Conservation (phyloP, 2,329 filamentous ascomycete species). For the Cytospora schulzeri region DNA sequence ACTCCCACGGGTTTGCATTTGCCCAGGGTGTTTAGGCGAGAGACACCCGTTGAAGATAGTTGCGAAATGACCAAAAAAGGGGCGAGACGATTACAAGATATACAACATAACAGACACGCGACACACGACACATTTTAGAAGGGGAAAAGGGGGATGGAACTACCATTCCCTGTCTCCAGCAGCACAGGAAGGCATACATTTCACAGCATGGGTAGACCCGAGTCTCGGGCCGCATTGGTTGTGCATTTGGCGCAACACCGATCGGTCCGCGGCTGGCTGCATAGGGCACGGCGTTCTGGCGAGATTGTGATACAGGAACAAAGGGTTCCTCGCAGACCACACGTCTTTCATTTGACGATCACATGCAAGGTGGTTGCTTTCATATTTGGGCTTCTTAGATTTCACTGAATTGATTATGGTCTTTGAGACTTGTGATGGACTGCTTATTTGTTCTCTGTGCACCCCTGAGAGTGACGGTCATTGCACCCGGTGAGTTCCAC, state of each 20-base stretch:
- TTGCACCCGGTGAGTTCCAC: neutral
- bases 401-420: neutral
- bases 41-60: neutral
- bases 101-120: neutral
- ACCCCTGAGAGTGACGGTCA: neutral
- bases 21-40: conserved; percentile 12
- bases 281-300: neutral
- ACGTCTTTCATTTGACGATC: neutral
- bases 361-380: neutral
- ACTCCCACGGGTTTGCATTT: conserved; percentile 24
- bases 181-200: neutral
- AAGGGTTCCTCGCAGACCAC: neutral
- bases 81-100: neutral
- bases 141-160: neutral
- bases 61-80: neutral
- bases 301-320: neutral
- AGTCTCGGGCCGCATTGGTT: neutral
- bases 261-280: neutral
- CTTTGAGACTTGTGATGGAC: neutral
- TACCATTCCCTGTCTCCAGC: neutral
- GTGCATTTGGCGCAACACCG: neutral
- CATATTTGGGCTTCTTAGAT: neutral
- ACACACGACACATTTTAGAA: neutral
- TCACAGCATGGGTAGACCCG: neutral
- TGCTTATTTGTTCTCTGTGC: neutral